Evolutionary conservation across 305 asterid genomes (phyloP).

Genomic region (Fraxinus angustifolia): DNA sequence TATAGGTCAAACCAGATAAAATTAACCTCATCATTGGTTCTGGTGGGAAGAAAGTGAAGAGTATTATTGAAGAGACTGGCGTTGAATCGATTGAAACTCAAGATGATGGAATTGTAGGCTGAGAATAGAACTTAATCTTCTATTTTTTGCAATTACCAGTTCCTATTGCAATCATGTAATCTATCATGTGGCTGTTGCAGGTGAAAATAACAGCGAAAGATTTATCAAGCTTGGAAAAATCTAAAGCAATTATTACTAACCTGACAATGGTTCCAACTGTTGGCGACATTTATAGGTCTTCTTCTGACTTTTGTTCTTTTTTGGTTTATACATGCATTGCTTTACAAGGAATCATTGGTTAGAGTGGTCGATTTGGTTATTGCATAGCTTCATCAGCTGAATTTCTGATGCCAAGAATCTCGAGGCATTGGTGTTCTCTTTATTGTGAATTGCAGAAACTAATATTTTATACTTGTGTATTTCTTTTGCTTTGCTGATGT

Average conservation of each 20-base stretch:
- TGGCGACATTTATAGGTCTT: constrained; percentile 89
- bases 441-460: constrained; percentile 19
- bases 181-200: constrained; percentile 42
- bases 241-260: constrained; percentile 70
- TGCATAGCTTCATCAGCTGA: constrained; percentile 10
- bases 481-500: constrained; percentile 2
- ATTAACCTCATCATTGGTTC: constrained; percentile 84
- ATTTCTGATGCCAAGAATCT: neutral
- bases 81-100: constrained; percentile 79
- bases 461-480: neutral
- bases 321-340: neutral
- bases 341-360: constrained; percentile 9
- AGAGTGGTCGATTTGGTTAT: constrained; percentile 14
- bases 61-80: constrained; percentile 93
- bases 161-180: constrained; percentile 17
- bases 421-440: neutral
- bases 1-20: constrained; percentile 73
- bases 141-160: constrained; percentile 2
- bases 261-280: constrained; percentile 77
- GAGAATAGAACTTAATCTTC: constrained; percentile 14
- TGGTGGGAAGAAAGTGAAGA: constrained; percentile 93
- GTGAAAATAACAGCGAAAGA: constrained; percentile 84
- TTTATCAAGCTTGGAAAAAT: constrained; percentile 71
- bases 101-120: constrained; percentile 81
- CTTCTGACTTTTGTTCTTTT: constrained; percentile 8